Conservation (phyloP, 306 rosid genomes). For the Corylus avellana region DNA sequence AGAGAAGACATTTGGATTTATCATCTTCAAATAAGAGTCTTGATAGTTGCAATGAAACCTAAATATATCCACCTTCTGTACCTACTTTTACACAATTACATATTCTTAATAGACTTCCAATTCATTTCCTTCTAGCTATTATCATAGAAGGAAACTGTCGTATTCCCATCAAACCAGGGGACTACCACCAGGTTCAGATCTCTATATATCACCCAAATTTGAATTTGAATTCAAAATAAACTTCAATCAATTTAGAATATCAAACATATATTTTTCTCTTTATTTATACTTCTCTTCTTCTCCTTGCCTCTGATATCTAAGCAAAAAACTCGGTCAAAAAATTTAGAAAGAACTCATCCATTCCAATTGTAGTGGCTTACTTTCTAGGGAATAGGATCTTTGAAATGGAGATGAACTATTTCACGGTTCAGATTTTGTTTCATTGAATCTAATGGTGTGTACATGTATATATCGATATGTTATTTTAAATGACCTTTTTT, state of each 20-base stretch:
- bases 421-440: too few species aligned
- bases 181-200: neutral
- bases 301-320: neutral
- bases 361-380: too few species aligned
- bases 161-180: too few species aligned
- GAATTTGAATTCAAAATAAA: neutral
- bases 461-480: too few species aligned
- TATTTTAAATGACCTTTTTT: too few species aligned
- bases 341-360: neutral
- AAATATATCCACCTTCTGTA: neutral
- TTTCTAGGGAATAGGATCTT: too few species aligned
- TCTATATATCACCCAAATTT: neutral
- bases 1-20: conserved; percentile 24
- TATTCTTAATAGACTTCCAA: neutral
- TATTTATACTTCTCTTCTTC: too few species aligned
- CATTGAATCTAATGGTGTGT: too few species aligned
- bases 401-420: too few species aligned
- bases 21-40: conserved; percentile 20
- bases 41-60: neutral
- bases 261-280: neutral
- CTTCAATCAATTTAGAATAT: neutral
- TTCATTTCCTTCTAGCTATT: neutral
- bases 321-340: neutral
- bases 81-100: neutral
- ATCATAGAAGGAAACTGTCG: too few species aligned